Percentiles rank a stretch among this genome's conserved stretches.
Evolutionary conservation across 768 basidiomycete species (phyloP).

Genomic region (Mycena filopes): DNA sequence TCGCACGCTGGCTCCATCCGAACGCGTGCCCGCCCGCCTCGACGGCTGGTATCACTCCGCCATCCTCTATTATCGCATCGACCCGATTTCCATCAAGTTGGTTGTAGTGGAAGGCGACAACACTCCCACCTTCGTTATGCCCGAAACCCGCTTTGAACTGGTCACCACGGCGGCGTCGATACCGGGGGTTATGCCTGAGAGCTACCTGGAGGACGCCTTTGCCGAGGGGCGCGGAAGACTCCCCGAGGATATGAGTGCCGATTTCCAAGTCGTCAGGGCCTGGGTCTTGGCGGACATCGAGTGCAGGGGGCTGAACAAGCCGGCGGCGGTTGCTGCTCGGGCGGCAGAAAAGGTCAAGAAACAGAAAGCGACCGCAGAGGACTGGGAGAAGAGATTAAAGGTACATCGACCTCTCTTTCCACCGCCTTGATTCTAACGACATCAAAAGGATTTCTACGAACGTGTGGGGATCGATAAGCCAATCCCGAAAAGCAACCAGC

Average conservation of each 20-base stretch:
- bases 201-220: neutral
- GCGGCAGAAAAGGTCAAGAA: neutral
- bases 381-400: neutral
- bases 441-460: neutral
- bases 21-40: neutral
- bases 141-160: neutral
- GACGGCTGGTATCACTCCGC: neutral
- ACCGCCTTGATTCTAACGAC: neutral
- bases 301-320: neutral
- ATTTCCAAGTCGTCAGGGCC: neutral
- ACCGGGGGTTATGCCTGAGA: too few relatives aligned
- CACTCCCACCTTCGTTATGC: neutral
- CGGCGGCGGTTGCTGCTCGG: neutral
- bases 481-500: neutral
- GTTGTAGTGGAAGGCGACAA: neutral
- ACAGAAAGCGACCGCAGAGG: neutral
- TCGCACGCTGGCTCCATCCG: neutral
- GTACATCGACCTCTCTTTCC: too few relatives aligned
- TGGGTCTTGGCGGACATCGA: neutral
- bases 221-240: neutral
- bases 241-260: neutral
- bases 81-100: neutral
- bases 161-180: too few relatives aligned
- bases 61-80: neutral
- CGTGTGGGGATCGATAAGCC: neutral